These are phyloP conservation scores for Phytophthora sp. DNA, from an alignment of 352 stramenopile genomes.

Conservation along the genomic window DNA sequence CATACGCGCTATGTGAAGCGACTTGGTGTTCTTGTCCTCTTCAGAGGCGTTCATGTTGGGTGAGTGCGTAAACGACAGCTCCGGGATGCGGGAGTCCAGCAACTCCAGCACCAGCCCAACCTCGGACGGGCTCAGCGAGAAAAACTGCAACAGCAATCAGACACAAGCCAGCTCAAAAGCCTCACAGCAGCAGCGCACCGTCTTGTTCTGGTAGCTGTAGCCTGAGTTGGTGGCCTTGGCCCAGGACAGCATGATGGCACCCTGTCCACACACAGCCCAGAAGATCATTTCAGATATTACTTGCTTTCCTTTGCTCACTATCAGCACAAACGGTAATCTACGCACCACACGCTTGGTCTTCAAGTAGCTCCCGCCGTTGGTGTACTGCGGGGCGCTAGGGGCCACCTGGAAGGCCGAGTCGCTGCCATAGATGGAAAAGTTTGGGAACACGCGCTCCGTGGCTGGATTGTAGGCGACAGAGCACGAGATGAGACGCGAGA, in stretches of 20 bases:
- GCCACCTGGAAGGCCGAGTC: constrained; percentile 80
- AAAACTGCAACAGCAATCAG: constrained; percentile 58
- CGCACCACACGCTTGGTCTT: constrained; percentile 82
- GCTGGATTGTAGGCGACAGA: constrained; percentile 30
- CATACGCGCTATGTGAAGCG: constrained; percentile 55
- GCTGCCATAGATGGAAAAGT: constrained; percentile 74
- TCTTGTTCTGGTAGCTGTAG: constrained; percentile 88
- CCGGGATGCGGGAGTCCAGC: constrained; percentile 65
- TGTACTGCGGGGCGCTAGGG: constrained; percentile 73
- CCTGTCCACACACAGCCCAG: constrained; percentile 40
- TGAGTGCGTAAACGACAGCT: constrained; percentile 77
- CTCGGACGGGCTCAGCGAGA: constrained; percentile 79
- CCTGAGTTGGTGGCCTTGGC: constrained; percentile 68
- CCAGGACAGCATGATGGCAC: constrained; percentile 86
- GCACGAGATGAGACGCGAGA: constrained; percentile 6
- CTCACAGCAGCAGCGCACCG: constrained; percentile 34
- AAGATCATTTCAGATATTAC: background rate
- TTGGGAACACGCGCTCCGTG: constrained; percentile 74
- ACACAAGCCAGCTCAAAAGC: background rate
- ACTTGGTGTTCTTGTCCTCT: constrained; percentile 56
- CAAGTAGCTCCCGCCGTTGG: constrained; percentile 65
- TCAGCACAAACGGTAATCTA: background rate
- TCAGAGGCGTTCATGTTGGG: constrained; percentile 78
- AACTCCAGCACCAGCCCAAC: constrained; percentile 80
- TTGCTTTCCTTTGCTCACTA: too few relatives aligned